These are phyloP conservation scores for Raphidocelis subcapitata DNA, from an alignment of 139 green algal species.

Conservation along the genomic window DNA sequence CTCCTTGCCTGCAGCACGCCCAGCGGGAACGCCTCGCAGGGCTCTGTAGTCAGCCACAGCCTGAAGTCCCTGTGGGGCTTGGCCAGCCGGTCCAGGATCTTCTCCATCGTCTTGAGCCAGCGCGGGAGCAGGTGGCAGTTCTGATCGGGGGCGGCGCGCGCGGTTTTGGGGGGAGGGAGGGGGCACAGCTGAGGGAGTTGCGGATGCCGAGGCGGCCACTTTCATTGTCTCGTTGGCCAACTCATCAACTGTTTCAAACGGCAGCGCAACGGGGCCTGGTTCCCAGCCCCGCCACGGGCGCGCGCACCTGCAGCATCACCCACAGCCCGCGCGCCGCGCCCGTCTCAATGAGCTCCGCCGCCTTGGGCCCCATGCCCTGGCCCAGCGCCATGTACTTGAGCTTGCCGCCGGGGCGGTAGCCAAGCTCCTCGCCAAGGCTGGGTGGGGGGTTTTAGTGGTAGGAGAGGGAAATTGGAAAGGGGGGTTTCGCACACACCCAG, in stretches of 20 bases:
- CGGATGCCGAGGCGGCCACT: too few species aligned
- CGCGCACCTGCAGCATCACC: slow-evolving; percentile 78
- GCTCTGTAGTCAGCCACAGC: slow-evolving; percentile 84
- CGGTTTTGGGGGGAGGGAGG: too few species aligned
- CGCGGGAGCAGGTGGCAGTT: slow-evolving; percentile 87
- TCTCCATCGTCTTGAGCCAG: slow-evolving; percentile 75
- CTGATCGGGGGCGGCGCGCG: too few species aligned
- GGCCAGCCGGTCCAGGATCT: slow-evolving; percentile 76
- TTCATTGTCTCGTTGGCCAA: too few species aligned
- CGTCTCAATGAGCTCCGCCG: slow-evolving; percentile 77
- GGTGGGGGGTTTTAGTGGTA: background rate
- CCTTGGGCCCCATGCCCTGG: slow-evolving; percentile 88
- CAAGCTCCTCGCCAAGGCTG: slow-evolving; percentile 84
- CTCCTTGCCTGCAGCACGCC: slow-evolving; percentile 67
- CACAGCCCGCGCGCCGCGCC: slow-evolving; percentile 72
- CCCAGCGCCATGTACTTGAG: slow-evolving; percentile 93
- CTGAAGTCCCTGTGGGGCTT: slow-evolving; percentile 83
- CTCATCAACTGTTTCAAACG: too few species aligned
- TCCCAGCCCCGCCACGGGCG: too few species aligned
- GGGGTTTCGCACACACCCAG: background rate
- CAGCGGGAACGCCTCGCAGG: slow-evolving; percentile 76
- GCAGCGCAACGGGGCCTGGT: too few species aligned
- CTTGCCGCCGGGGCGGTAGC: slow-evolving; percentile 79
- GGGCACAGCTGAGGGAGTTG: too few species aligned
- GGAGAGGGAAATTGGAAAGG: background rate